Conservation (phyloP, 2,329 filamentous ascomycete genomes). For the Xylariaceae sp. region DNA sequence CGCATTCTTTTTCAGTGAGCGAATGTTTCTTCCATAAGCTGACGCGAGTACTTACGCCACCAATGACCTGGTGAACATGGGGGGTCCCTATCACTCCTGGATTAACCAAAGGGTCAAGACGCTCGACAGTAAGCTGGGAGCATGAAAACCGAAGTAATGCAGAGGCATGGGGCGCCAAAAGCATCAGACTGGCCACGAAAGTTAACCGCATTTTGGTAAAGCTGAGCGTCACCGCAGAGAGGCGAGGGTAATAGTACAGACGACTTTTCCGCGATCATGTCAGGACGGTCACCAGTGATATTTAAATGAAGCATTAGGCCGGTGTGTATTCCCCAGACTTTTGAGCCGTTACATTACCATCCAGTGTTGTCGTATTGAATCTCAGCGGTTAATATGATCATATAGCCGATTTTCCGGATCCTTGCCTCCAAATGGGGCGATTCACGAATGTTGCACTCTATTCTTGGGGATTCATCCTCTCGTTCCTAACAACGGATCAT, state of each 20-base stretch:
- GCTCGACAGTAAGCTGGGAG: constrained; percentile 51
- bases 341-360: not conserved
- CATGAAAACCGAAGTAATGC: constrained; percentile 41
- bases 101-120: constrained; percentile 30
- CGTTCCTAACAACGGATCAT: not conserved
- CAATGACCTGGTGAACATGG: constrained; percentile 59
- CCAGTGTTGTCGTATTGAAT: not conserved
- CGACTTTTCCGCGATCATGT: not conserved
- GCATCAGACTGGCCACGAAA: constrained; percentile 11
- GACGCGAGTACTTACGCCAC: constrained; percentile 33
- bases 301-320: not conserved
- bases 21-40: not conserved
- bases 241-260: not conserved
- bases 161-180: constrained; percentile 16
- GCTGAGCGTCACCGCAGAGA: not conserved
- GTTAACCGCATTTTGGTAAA: constrained; percentile 19
- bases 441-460: not conserved
- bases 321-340: not conserved
- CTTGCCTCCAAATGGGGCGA: not conserved
- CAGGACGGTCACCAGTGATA: constrained; percentile 1
- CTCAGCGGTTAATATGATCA: not conserved
- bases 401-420: not conserved
- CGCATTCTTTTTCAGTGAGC: constrained; percentile 30
- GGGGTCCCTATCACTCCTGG: constrained; percentile 47
- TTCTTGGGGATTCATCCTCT: not conserved